These are phyloP conservation scores for Persicaria tinctoria DNA, from an alignment of 148 eudicot genomes.

Conservation along the genomic window DNA sequence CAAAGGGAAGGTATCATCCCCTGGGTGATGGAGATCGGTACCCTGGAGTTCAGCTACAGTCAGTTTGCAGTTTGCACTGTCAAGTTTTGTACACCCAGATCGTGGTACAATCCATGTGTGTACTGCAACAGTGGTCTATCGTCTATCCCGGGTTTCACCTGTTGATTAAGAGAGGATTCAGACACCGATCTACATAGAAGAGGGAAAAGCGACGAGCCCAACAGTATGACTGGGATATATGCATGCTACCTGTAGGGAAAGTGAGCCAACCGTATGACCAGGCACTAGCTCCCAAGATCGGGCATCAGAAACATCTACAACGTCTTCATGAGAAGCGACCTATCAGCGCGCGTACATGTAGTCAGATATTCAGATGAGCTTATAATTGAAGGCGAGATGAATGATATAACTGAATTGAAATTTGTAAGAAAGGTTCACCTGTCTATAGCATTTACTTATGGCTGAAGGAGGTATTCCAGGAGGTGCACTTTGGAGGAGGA, in stretches of 20 bases:
- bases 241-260: slow-evolving; percentile 60
- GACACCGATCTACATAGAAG: background rate
- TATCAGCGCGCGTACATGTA: slow-evolving; percentile 11
- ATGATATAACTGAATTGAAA: background rate
- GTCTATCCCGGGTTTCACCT: slow-evolving; percentile 74
- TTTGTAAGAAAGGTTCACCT: slow-evolving; percentile 36
- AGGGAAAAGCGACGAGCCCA: background rate
- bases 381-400: background rate
- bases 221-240: background rate
- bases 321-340: slow-evolving; percentile 81
- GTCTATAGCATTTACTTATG: slow-evolving; percentile 80
- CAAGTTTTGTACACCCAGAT: slow-evolving; percentile 79
- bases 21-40: background rate
- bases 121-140: slow-evolving; percentile 53
- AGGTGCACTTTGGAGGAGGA: slow-evolving; percentile 85
- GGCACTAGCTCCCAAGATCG: slow-evolving; percentile 98
- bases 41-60: slow-evolving; percentile 30
- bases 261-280: slow-evolving; percentile 85
- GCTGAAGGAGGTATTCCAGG: slow-evolving; percentile 81
- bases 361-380: background rate
- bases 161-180: background rate
- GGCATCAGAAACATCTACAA: slow-evolving; percentile 64
- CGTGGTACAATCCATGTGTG: slow-evolving; percentile 80
- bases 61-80: slow-evolving; percentile 71
- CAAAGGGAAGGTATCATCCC: background rate